Conservation (phyloP, 106 monocot species). For the Dendrobium catenatum region DNA sequence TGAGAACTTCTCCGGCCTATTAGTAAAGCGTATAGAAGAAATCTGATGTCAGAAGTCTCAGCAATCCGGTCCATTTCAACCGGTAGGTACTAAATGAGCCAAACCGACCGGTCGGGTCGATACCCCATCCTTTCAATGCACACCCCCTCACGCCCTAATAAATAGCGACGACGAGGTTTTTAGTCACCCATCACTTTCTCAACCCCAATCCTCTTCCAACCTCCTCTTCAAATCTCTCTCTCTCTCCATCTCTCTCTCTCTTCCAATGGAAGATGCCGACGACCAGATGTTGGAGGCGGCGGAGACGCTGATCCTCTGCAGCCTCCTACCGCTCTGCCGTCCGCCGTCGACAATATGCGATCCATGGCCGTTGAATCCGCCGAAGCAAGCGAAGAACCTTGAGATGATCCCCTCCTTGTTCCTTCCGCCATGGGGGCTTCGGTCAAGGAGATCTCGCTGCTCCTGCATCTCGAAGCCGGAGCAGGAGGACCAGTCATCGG, state of each 20-base stretch:
- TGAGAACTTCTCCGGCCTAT: no score
- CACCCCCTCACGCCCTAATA: conserved; percentile 3
- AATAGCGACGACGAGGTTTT: conserved; percentile 6
- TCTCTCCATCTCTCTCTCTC: background rate
- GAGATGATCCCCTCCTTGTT: background rate
- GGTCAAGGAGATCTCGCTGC: conserved; percentile 2
- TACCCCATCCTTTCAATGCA: background rate
- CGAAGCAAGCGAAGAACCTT: background rate
- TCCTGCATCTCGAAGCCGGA: background rate
- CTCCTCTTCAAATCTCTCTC: background rate
- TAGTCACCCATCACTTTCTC: background rate
- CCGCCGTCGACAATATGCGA: background rate
- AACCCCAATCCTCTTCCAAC: background rate
- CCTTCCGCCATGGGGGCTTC: background rate
- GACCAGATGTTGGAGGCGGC: conserved; percentile 3
- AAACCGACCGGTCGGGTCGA: background rate
- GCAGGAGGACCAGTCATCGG: background rate
- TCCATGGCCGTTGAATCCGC: background rate
- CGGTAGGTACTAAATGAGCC: background rate
- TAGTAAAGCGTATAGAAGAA: background rate
- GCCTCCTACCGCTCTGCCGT: background rate
- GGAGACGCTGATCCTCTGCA: background rate
- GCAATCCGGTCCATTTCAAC: background rate
- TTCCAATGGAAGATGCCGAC: background rate
- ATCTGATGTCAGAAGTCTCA: background rate